Conservation (phyloP, 1,139 yeast species). For the Hansenula lynferdii region DNA sequence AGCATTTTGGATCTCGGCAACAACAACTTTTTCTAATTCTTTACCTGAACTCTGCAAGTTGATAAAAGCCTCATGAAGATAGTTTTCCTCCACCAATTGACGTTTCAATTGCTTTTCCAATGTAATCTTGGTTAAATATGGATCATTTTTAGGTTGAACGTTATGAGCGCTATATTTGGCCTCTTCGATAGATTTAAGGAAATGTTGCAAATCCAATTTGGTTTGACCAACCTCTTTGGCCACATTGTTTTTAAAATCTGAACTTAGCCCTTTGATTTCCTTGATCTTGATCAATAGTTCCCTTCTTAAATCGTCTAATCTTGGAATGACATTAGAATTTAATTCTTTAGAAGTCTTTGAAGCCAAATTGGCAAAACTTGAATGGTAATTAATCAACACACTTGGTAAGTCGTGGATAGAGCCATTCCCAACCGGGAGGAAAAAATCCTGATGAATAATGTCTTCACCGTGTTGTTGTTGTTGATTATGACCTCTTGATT, state of each 20-base stretch:
- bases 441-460: conserved; percentile 25
- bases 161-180: conserved; percentile 29
- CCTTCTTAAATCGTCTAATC: conserved; percentile 78
- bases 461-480: conserved; percentile 22
- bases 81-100: conserved; percentile 80
- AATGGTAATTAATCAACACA: conserved; percentile 68
- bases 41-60: conserved; percentile 87
- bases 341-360: conserved; percentile 70
- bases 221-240: conserved; percentile 66
- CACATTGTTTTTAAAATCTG: conserved; percentile 78
- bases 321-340: conserved; percentile 64
- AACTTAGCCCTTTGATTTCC: conserved; percentile 76
- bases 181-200: conserved; percentile 40
- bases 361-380: conserved; percentile 62
- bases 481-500: conserved; percentile 15
- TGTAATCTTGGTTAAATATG: conserved; percentile 66
- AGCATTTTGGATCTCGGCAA: conserved; percentile 80
- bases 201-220: conserved; percentile 43
- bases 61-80: conserved; percentile 79
- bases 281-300: conserved; percentile 81
- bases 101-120: conserved; percentile 74
- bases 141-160: conserved; percentile 57
- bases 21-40: conserved; percentile 85
- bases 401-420: conserved; percentile 81
- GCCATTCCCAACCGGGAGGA: conserved; percentile 70